Base-by-base conservation (phyloP, 1,284 basidiomycete species). In the Exobasidium rhododendri region DNA sequence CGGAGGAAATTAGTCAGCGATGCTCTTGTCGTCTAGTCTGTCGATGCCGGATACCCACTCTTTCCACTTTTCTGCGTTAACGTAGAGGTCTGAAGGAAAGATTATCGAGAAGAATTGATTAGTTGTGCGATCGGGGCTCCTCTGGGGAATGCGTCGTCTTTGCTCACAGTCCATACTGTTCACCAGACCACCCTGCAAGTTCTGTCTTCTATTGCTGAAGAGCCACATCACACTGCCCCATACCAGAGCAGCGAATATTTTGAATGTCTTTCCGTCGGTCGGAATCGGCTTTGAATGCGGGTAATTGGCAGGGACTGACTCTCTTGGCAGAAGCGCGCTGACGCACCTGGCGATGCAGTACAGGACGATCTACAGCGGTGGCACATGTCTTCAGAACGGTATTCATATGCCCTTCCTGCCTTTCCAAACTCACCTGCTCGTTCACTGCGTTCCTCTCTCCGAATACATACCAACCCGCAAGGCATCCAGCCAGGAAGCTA, bases 181-280 rank as follows among this genome's bases (percentile, higher is more conserved):
- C 52, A 83, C 81, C 89, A 97, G 91, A 56, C 94, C 94, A 3
- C 91, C 89, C 79, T 98, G 92, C 63, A 98, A 86, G 13, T 87
- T 88, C 81, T 97, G 88, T 50, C 91, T 86, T 31, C 87, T 83
- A 80, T 94, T 85, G 73, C 88, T 84, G 85, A 94, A 97, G 65
- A 96, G 83, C 86, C 90, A 98, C 94, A 98, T 97, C 52, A 96
- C 92, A n/a, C 88, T 84, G 43, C 92, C 94, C 94, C 94, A 98
- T 40, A 89, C 86, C 31, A 97, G 69, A 0, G 94, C 91, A 2
- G 94, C 91, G 73, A 97, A 93, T 32, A 90, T 78, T 1, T 90
- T 87, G 82, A 97, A 97, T 75, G 91, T 87, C 28, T 85, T 83
- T 45, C 88, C 82, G 79, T 81, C 87, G 83, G 81, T 78, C 10